These are phyloP conservation scores for Colletotrichum sp. DNA, from an alignment of 2,329 filamentous ascomycete genomes.

Conservation along the genomic window DNA sequence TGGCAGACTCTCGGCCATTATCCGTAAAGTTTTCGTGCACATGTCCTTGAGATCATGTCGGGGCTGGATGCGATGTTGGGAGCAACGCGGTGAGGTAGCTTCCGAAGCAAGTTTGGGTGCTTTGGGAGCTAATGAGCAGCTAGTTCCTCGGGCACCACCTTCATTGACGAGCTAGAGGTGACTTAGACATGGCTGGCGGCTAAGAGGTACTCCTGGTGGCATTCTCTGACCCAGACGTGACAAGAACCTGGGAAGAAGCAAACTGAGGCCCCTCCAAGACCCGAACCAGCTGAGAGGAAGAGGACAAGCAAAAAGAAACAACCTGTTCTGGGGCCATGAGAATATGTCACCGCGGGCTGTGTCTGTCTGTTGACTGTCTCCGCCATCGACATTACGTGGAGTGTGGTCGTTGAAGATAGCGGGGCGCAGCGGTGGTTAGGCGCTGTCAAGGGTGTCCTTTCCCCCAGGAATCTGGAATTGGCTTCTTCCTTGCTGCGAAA, in stretches of 20 bases:
- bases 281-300: neutral
- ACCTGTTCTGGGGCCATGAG: neutral
- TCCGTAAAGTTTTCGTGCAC: neutral
- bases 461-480: neutral
- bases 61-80: neutral
- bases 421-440: neutral
- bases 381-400: neutral
- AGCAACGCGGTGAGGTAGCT: neutral
- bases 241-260: neutral
- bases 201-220: neutral
- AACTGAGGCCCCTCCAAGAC: neutral
- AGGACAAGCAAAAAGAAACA: neutral
- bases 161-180: neutral
- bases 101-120: conserved; percentile 1
- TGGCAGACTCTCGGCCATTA: neutral
- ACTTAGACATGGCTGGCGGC: neutral
- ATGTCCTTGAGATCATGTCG: neutral
- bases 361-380: neutral
- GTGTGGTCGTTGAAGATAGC: neutral
- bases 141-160: neutral
- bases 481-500: conserved; percentile 14
- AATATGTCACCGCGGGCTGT: neutral
- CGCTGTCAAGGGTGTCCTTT: neutral
- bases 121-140: neutral
- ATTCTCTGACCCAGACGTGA: neutral